A percentile compares a stretch with the other conserved stretches of the same genome.
Evolutionary conservation across 2,329 filamentous ascomycete species (phyloP).

Genomic region (Aspergillus terreus): DNA sequence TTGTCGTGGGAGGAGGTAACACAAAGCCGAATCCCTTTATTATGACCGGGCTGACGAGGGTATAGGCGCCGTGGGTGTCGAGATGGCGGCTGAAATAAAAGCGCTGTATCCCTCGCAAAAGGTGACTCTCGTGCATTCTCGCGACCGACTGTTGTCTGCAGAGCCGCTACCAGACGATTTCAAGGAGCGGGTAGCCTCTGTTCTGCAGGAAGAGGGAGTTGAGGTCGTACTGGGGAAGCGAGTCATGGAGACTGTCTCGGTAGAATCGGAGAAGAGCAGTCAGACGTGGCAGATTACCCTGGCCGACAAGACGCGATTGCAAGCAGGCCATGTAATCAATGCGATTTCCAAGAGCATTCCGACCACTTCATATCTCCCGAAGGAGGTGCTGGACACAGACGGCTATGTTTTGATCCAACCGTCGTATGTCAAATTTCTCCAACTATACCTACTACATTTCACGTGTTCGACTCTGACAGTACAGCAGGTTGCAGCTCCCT

Average conservation of each 20-base stretch:
- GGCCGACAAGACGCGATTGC: constrained; percentile 56
- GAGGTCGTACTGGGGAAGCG: constrained; percentile 25
- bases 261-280: constrained; percentile 9
- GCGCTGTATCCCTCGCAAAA: constrained; percentile 58
- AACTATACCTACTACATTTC: not conserved
- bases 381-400: constrained; percentile 56
- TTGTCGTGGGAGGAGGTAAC: constrained; percentile 68
- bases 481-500: constrained; percentile 52
- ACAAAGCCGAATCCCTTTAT: too few species aligned
- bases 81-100: constrained; percentile 78
- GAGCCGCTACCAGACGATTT: constrained; percentile 69
- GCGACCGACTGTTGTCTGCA: constrained; percentile 65
- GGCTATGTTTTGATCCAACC: constrained; percentile 63
- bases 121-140: constrained; percentile 73
- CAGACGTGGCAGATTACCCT: constrained; percentile 49
- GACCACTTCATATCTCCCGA: constrained; percentile 61
- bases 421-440: constrained; percentile 26
- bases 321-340: constrained; percentile 64
- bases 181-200: constrained; percentile 55
- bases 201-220: constrained; percentile 62
- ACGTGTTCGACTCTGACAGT: not conserved
- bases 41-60: too few species aligned
- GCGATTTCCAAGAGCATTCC: constrained; percentile 63
- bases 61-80: constrained; percentile 69
- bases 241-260: constrained; percentile 21